Conservation (phyloP, 495 filamentous ascomycete species). For the Hyaloscypha finlandica region DNA sequence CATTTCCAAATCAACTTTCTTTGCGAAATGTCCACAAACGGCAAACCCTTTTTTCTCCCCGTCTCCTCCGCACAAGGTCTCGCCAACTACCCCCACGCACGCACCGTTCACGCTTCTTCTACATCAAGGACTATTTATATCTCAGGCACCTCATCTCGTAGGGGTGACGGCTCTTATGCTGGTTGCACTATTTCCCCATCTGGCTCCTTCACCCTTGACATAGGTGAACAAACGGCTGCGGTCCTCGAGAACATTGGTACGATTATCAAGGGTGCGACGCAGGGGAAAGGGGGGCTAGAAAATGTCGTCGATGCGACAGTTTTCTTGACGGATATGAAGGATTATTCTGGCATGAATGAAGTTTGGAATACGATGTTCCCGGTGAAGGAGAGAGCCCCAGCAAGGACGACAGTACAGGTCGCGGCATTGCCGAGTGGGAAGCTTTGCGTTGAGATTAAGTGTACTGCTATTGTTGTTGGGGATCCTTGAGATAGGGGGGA, state of each 20-base stretch:
- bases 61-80: conserved; percentile 10
- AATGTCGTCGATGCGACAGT: conserved; percentile 13
- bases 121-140: conserved; percentile 1
- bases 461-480: conserved; percentile 6
- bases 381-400: conserved; percentile 10
- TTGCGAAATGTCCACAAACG: conserved; percentile 1
- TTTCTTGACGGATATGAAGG: conserved; percentile 21
- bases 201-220: conserved; percentile 5
- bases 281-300: conserved; percentile 7
- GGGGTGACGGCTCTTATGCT: conserved; percentile 12
- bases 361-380: conserved; percentile 10
- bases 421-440: conserved; percentile 11
- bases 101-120: conserved; percentile 2
- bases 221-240: conserved; percentile 8
- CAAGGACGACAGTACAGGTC: conserved; percentile 10
- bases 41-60: conserved; percentile 11
- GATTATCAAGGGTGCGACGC: conserved; percentile 11
- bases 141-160: conserved; percentile 10
- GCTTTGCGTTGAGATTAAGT: conserved; percentile 15
- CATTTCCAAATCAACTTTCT: neutral
- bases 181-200: conserved; percentile 1
- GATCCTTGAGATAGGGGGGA: neutral
- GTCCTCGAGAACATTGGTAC: conserved; percentile 11
- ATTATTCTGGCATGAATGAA: conserved; percentile 16
- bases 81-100: conserved; percentile 14